phyloP scores from a whole-genome alignment of 805 yeast species.

The Lachancea dasiensis region DNA sequence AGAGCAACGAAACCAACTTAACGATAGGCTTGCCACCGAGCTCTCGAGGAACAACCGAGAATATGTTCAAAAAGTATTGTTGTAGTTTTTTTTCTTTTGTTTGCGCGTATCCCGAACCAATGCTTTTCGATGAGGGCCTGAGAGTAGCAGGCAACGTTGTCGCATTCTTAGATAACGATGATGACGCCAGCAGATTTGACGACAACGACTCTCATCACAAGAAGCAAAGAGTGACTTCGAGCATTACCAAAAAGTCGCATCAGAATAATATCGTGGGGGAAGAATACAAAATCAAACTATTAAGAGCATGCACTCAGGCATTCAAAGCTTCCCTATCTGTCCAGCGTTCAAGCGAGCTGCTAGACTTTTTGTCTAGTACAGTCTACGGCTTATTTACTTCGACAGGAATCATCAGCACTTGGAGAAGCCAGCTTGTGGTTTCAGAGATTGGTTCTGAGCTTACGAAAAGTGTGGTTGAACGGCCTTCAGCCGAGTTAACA shows the following conservation, averaged over 20 bases:
- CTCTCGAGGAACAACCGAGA: constrained; percentile 57
- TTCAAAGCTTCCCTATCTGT: constrained; percentile 19
- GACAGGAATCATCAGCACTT: constrained; percentile 37
- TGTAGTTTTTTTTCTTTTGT: constrained; percentile 48
- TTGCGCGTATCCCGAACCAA: constrained; percentile 31
- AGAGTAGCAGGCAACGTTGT: constrained; percentile 35
- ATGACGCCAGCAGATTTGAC: constrained; percentile 32
- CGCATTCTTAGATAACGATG: constrained; percentile 34
- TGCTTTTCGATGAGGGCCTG: constrained; percentile 33
- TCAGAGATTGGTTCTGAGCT: constrained; percentile 37
- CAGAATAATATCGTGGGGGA: constrained; percentile 43
- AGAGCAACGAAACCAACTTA: constrained; percentile 35
- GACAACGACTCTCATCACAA: constrained; percentile 19
- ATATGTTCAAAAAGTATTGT: constrained; percentile 54
- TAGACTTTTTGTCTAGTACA: constrained; percentile 29
- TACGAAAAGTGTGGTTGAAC: constrained; percentile 3
- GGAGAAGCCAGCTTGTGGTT: constrained; percentile 53
- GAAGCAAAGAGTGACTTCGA: constrained; percentile 23
- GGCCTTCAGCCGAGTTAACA: neutral
- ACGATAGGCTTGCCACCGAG: constrained; percentile 43
- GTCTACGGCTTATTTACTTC: constrained; percentile 27
- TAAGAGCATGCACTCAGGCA: constrained; percentile 35
- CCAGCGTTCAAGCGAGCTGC: constrained; percentile 12
- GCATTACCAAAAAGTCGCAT: constrained; percentile 35
- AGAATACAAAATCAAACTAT: constrained; percentile 38